A percentile compares a stretch with the other conserved stretches of the same genome.
Conservation (phyloP, 208 protist species). For the Wallacemonas sp. region DNA sequence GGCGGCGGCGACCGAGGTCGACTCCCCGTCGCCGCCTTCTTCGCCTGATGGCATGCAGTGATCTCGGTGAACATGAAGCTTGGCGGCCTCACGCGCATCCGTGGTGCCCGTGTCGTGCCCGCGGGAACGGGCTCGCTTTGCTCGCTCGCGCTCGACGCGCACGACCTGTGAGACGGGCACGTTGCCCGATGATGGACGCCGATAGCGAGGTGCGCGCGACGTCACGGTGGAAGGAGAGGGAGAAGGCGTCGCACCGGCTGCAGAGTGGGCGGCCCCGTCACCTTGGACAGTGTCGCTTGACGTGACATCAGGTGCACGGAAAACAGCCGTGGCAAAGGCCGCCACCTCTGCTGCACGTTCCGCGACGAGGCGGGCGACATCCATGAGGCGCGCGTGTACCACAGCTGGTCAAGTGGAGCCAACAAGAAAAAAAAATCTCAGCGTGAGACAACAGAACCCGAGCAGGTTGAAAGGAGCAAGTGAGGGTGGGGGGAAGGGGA, state of each 20-base stretch:
- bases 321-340: constrained; percentile 34
- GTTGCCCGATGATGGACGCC: constrained; percentile 69
- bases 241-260: neutral
- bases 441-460: no score
- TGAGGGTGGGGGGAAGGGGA: no score
- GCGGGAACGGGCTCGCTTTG: neutral
- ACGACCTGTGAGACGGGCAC: constrained; percentile 48
- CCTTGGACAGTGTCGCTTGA: neutral
- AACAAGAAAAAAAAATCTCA: no score
- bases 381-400: no score
- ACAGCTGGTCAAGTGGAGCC: no score
- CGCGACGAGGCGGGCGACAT: constrained; percentile 36
- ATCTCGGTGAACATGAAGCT: neutral
- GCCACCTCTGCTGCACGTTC: constrained; percentile 34
- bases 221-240: neutral
- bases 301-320: neutral
- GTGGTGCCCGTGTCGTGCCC: neutral
- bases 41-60: neutral
- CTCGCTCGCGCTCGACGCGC: constrained; percentile 21
- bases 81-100: neutral
- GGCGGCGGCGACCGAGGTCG: neutral
- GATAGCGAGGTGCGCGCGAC: constrained; percentile 28
- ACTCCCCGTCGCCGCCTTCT: neutral
- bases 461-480: no score
- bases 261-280: neutral